These are phyloP conservation scores for Sarcomyxa edulis DNA, from an alignment of 768 basidiomycete genomes.

Conservation along the genomic window DNA sequence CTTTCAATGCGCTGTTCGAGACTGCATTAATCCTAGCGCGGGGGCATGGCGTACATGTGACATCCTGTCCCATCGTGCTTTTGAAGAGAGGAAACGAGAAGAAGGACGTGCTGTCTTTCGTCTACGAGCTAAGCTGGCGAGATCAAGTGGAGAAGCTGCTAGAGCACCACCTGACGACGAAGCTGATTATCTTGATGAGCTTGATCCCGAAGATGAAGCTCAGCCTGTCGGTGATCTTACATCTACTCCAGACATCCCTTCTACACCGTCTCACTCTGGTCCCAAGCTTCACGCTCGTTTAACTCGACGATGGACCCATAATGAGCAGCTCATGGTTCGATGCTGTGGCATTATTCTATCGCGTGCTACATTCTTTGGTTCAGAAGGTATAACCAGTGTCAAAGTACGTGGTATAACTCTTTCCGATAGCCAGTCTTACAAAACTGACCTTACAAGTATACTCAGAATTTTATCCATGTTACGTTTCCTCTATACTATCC, in stretches of 20 bases:
- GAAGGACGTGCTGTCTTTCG: constrained; percentile 19
- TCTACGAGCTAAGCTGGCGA: constrained; percentile 13
- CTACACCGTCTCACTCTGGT: too few relatives aligned
- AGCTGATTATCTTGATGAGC: constrained; percentile 1
- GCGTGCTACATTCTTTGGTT: constrained; percentile 20
- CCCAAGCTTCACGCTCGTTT: constrained; percentile 18
- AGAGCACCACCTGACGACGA: neutral
- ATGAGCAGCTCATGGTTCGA: constrained; percentile 19
- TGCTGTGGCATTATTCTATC: constrained; percentile 23
- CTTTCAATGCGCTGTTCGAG: constrained; percentile 14
- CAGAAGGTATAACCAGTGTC: constrained; percentile 18
- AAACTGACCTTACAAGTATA: too few relatives aligned
- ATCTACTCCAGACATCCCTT: constrained; percentile 10
- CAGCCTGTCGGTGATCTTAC: constrained; percentile 10
- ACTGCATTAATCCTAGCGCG: constrained; percentile 9
- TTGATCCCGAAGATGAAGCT: constrained; percentile 3
- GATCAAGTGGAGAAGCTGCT: constrained; percentile 6
- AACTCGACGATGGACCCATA: constrained; percentile 21
- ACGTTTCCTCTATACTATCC: constrained; percentile 15
- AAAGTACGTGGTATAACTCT: too few relatives aligned
- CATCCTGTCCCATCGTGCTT: constrained; percentile 13
- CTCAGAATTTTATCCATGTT: too few relatives aligned
- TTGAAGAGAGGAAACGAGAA: constrained; percentile 16
- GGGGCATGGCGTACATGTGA: constrained; percentile 16
- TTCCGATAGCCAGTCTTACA: too few relatives aligned